phyloP scores from a whole-genome alignment of 345 rosid genomes.

The thale cress (Arabidopsis thaliana) region TAIR10.1 NC_003074.8:5996501-5997000 shows the following conservation, averaged over 20 bases:
- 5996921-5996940: slow-evolving; percentile 3
- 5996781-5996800: background rate
- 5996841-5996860: background rate
- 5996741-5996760: too few relatives aligned
- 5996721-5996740: background rate
- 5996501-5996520: slow-evolving; percentile 27
- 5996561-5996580: background rate
- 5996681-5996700: background rate
- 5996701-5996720: background rate
- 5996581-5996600: slow-evolving; percentile 7
- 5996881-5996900: slow-evolving; percentile 36
- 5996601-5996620: slow-evolving; percentile 11
- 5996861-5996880: slow-evolving; percentile 11
- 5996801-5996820: background rate
- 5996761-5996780: background rate
- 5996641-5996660: background rate
- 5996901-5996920: slow-evolving; percentile 31
- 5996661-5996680: background rate
- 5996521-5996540: background rate
- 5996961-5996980: background rate
- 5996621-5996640: slow-evolving; percentile 2
- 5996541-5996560: background rate
- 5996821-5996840: background rate
- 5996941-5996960: slow-evolving; percentile 34
- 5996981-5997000: slow-evolving; percentile 3